Base-by-base conservation (phyloP, 176 grass and related monocot genomes). In the Tuctoria greenei region DNA sequence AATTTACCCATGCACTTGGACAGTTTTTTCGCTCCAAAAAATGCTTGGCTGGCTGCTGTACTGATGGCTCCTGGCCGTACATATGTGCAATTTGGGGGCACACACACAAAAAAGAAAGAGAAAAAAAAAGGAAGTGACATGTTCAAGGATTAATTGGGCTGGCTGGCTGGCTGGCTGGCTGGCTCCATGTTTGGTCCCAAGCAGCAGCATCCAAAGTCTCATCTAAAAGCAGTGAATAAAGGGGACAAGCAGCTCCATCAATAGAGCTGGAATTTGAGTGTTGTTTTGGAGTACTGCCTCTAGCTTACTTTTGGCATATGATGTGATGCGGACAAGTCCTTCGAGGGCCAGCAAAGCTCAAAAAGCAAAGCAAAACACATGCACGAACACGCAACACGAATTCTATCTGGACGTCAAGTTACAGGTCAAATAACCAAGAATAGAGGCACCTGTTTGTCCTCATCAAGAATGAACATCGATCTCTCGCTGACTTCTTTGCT, bases 181-280 rank as follows among this genome's bases (percentile, higher is more conserved):
- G 57, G 67, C 24, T 72, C 42, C 61, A 31, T 82, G 75, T 74
- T 74, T 74, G 80, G 75, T 88, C 80, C 86, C 80, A 28, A 40
- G 80, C 75, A 40, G 80, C 80, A 74, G 86, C 80, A 88, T 79
- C 80, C 80, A 83, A 88, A 84, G 81, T 75, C 81, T 56, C 75
- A 25, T 79, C 47, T 64, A 75, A 88, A 88, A 83, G 81, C 70
- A 58, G 55, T 23, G 25, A 31, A 31, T 31, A 58, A 61, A 61
- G 26, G 81, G 58, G 55, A 80, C 81, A 84, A 39, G 70, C 69
- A 84, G 70, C 64, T 88, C 81, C 75, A 88, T 84, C 81, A 80
- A 70, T 83, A 56, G 56, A 62, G 70, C 81, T 88, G 81, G 81
- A 88, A 75, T 79, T 79, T 28, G 81, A 88, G 80, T 46, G 78